These are phyloP conservation scores for Xerocomellus intermedius DNA, from an alignment of 768 basidiomycete species.

Conservation along the genomic window DNA sequence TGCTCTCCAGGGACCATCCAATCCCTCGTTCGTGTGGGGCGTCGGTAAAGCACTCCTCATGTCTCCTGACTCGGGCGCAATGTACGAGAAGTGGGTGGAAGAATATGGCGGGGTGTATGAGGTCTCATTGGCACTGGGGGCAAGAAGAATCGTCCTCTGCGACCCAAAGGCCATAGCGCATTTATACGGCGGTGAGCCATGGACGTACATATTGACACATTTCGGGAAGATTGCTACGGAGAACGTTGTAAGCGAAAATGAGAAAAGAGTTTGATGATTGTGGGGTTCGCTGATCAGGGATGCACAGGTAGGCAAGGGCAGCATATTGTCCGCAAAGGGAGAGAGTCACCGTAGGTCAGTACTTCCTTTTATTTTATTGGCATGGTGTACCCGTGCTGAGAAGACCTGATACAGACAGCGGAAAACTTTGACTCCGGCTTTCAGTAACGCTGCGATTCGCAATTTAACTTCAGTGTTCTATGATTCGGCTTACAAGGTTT, in stretches of 20 bases:
- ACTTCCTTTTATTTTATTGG: not conserved
- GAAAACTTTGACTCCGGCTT: constrained; percentile 39
- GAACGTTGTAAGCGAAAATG: constrained; percentile 20
- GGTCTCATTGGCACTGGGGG: constrained; percentile 39
- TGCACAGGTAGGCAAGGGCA: constrained; percentile 34
- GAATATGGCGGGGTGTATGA: constrained; percentile 48
- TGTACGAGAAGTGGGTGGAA: constrained; percentile 47
- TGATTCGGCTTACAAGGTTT: constrained; percentile 43
- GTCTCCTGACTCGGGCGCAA: constrained; percentile 25
- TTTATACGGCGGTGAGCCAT: constrained; percentile 50
- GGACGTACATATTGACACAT: constrained; percentile 29
- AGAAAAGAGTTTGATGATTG: not conserved
- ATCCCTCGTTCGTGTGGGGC: constrained; percentile 19
- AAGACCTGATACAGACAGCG: constrained; percentile 29
- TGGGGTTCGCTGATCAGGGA: not conserved
- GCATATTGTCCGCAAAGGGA: constrained; percentile 41
- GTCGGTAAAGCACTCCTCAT: not conserved
- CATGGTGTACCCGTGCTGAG: constrained; percentile 22
- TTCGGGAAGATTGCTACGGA: constrained; percentile 21
- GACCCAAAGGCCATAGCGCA: constrained; percentile 54
- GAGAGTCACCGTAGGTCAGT: constrained; percentile 43
- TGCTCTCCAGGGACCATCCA: constrained; percentile 20
- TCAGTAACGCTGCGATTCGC: constrained; percentile 41
- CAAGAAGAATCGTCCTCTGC: constrained; percentile 36
- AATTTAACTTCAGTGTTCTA: constrained; percentile 38